Base-by-base conservation (phyloP, 2,329 filamentous ascomycete species). In the Purpureocillium takamizusanense region DNA sequence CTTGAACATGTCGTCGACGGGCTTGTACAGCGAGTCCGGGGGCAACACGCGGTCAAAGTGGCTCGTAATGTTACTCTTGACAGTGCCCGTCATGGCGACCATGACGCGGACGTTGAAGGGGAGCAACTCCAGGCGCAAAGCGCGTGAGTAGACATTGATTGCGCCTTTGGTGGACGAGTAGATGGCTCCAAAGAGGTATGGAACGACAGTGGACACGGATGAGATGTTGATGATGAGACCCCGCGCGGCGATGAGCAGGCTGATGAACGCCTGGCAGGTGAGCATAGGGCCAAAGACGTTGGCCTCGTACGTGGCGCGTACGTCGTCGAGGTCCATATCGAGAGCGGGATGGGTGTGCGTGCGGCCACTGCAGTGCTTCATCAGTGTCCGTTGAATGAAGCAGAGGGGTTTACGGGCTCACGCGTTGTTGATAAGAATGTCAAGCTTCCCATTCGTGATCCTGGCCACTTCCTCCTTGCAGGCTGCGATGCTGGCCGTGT, bases 391-490 rank as follows among this genome's bases (percentile, higher is more conserved):
- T 3, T 7, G 23, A n/a, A 14, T 6, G 16, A 23, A 14, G 35
- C 33, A 27, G 12, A 3, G 13, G 32, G n/a, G 13, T 8, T 17
- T 27, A 4, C 32, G 2, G 3, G 50, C 65, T 43, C 45, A 76
- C 70, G 74, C 74, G 43, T 78, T 78, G 56, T 78, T 78, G 35
- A 78, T 65, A 14, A 78, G 69, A 33, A 78, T 66, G 45, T 78
- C 74, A 5, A 78, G 66, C 34, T 59, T 68, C 12, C 73, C 73
- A 8, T 63, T 63, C 2, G 70, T 76, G 34, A 76, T 54, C 11
- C 61, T 51, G 10, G 57, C 48, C 11, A 77, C 68, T 37, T 69
- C 60, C 3, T 59, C 58, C 39, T 66, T 67, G 48, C 69, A 72
- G 31, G 54, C 52, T 14, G 59, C 61, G 51, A 78, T 72, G 45